These are phyloP conservation scores for Solanum paucissectum DNA, from an alignment of 257 asterid genomes.

Conservation along the genomic window DNA sequence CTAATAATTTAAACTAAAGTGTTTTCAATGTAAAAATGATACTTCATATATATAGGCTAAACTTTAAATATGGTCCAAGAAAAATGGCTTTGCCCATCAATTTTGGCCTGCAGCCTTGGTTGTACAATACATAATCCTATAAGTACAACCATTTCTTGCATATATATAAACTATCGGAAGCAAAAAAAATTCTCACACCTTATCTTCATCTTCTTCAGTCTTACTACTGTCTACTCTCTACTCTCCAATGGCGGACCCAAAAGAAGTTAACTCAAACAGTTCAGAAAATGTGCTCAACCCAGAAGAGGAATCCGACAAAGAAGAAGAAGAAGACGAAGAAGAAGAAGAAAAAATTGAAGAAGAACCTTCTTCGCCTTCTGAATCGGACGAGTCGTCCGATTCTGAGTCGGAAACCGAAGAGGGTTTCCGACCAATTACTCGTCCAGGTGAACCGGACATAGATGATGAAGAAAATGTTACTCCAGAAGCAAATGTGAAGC, in stretches of 20 bases:
- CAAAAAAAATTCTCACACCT: not conserved
- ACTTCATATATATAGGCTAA: no score
- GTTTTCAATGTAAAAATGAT: no score
- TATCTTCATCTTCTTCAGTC: constrained; percentile 1
- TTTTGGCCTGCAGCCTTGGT: not conserved
- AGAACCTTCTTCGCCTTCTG: not conserved
- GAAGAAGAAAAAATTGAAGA: not conserved
- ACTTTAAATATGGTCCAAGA: not conserved
- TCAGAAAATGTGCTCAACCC: not conserved
- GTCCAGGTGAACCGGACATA: constrained; percentile 4
- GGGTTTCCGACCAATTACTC: constrained; percentile 16
- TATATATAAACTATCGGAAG: not conserved
- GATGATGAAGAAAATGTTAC: constrained; percentile 22
- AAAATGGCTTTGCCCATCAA: not conserved
- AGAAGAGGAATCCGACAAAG: constrained; percentile 1
- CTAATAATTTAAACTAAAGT: no score
- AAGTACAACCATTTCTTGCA: not conserved
- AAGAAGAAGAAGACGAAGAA: not conserved
- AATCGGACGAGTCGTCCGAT: not conserved
- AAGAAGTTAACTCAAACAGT: not conserved
- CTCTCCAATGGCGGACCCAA: not conserved
- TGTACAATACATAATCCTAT: not conserved
- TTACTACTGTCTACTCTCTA: not conserved
- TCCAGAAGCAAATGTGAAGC: constrained; percentile 41
- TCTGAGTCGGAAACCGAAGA: constrained; percentile 13